These are phyloP conservation scores for Thermoascus crustaceus DNA, from an alignment of 2,329 filamentous ascomycete genomes.

Conservation along the genomic window DNA sequence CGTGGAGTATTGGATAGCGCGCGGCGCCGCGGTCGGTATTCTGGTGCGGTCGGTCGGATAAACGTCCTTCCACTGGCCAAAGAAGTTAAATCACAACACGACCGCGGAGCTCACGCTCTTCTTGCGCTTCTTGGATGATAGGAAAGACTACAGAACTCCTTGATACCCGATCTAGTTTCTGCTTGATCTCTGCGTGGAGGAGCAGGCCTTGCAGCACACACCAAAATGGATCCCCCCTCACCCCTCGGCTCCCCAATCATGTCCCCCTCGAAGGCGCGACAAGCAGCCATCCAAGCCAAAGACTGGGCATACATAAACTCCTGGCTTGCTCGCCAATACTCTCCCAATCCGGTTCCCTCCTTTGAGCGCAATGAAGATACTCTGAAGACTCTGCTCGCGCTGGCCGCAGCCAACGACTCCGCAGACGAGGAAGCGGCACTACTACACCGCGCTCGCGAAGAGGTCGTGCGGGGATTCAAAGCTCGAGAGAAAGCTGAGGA, in stretches of 20 bases:
- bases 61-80: conserved; percentile 1
- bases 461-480: conserved; percentile 26
- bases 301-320: conserved; percentile 84
- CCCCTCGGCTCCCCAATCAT: conserved; percentile 40
- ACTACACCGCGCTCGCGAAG: conserved; percentile 29
- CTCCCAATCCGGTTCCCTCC: conserved; percentile 53
- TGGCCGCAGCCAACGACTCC: conserved; percentile 68
- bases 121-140: no score
- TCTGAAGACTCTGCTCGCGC: conserved; percentile 61
- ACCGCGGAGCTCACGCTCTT: no score
- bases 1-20: no score
- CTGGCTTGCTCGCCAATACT: conserved; percentile 69
- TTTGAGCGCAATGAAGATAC: conserved; percentile 88
- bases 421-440: conserved; percentile 41
- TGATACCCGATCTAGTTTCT: no score
- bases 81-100: conserved; percentile 1
- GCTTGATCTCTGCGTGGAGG: no score
- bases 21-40: no score
- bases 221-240: conserved; percentile 9
- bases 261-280: conserved; percentile 58
- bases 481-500: conserved; percentile 21
- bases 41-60: conserved; percentile 1
- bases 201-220: no score
- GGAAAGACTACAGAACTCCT: no score
- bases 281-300: conserved; percentile 72